These are phyloP conservation scores for Populus simonii DNA, from an alignment of 345 rosid genomes.

Conservation along the genomic window DNA sequence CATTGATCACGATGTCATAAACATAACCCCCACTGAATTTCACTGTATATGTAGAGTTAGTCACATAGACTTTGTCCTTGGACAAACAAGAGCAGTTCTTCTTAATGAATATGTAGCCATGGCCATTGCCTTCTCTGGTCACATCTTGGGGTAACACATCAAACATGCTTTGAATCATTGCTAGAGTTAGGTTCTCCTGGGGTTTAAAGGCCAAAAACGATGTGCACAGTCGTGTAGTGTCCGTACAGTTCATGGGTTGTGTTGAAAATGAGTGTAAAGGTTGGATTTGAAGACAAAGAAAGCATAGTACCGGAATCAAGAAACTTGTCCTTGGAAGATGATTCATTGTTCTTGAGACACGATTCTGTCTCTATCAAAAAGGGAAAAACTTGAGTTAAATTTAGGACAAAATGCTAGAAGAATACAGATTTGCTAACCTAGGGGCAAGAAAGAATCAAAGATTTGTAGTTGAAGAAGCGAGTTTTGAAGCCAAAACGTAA, in stretches of 20 bases:
- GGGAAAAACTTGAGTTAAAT: neutral
- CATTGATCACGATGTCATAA: slow-evolving; percentile 47
- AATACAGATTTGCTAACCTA: too few species aligned
- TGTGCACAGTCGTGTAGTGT: slow-evolving; percentile 71
- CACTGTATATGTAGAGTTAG: slow-evolving; percentile 76
- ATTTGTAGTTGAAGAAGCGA: neutral
- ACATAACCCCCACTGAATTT: slow-evolving; percentile 58
- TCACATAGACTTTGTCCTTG: slow-evolving; percentile 52
- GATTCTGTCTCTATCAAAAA: neutral
- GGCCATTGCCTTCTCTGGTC: slow-evolving; percentile 40
- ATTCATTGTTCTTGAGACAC: slow-evolving; percentile 28
- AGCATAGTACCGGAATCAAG: slow-evolving; percentile 22
- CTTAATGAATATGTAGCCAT: slow-evolving; percentile 56
- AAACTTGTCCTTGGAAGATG: slow-evolving; percentile 17
- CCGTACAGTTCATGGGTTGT: slow-evolving; percentile 81
- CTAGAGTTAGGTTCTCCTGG: slow-evolving; percentile 49
- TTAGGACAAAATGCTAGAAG: too few species aligned
- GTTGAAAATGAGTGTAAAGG: slow-evolving; percentile 35
- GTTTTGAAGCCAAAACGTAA: neutral
- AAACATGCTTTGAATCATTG: slow-evolving; percentile 86
- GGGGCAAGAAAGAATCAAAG: neutral
- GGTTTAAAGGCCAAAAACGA: slow-evolving; percentile 85
- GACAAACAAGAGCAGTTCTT: slow-evolving; percentile 90
- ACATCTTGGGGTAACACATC: slow-evolving; percentile 66
- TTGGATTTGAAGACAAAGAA: slow-evolving; percentile 17